These are phyloP conservation scores for Inonotus hispidus DNA, from an alignment of 1,284 basidiomycete genomes.

Conservation along the genomic window DNA sequence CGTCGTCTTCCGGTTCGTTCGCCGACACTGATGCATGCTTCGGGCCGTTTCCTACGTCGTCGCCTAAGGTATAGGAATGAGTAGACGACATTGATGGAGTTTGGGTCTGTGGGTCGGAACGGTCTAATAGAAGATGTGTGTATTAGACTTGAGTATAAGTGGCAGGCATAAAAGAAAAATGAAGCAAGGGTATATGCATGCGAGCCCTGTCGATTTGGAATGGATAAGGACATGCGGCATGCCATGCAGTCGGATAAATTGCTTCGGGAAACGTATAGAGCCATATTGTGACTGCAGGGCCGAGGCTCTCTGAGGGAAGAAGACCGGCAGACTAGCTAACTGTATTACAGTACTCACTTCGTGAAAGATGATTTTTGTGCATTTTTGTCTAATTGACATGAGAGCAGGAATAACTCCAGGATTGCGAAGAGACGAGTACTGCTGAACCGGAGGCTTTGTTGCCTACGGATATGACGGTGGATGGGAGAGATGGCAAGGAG, in stretches of 20 bases:
- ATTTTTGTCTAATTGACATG: slow-evolving; percentile 48
- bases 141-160: neutral
- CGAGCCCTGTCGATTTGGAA: slow-evolving; percentile 2
- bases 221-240: slow-evolving; percentile 25
- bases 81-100: slow-evolving; percentile 59
- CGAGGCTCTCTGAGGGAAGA: neutral
- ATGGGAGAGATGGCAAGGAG: slow-evolving; percentile 10
- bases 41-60: slow-evolving; percentile 29
- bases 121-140: slow-evolving; percentile 33
- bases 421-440: slow-evolving; percentile 26
- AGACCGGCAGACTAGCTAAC: neutral
- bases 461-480: slow-evolving; percentile 15
- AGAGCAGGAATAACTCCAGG: slow-evolving; percentile 43
- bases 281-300: slow-evolving; percentile 17
- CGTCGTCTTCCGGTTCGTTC: slow-evolving; percentile 61
- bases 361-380: slow-evolving; percentile 42
- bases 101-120: slow-evolving; percentile 51
- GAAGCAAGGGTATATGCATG: slow-evolving; percentile 10
- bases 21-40: slow-evolving; percentile 19
- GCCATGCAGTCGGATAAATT: slow-evolving; percentile 26
- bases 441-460: slow-evolving; percentile 18
- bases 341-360: slow-evolving; percentile 31
- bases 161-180: slow-evolving; percentile 1
- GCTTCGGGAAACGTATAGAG: slow-evolving; percentile 22
- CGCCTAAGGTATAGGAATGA: slow-evolving; percentile 59